Evolutionary conservation across 805 yeast species (phyloP), one percentile per base, ranked within the genome.

Genomic region (Kazachstania africana): DNA sequence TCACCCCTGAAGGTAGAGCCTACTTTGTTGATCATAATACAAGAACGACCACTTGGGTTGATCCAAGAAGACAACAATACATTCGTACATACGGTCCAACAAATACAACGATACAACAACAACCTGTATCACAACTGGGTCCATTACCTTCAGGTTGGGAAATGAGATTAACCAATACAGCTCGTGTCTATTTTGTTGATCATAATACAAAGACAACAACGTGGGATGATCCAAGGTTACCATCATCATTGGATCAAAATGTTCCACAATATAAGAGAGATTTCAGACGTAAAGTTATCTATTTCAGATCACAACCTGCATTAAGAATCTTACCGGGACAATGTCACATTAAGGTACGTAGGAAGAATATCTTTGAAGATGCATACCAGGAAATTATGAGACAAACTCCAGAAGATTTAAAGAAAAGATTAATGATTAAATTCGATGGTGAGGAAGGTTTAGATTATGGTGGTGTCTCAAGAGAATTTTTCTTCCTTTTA

Each of bases 1-100:
- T 81, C 48, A 91, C 99, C 5, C 94, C 94, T 17, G 98, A 91
- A 60, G 99, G 98, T 24, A 75, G 98, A 55, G 93, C 97, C 6
- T 91, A 91, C 61, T 91, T 87, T 57, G 98, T 91, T 29, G 99
- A 91, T 59, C 99, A 91, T 63, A 91, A 91, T 59, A 91, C 98
- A n/a, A 73, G 99, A 58, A 91, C 99, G 1, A 91, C 99, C 3
- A 91, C 99, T 9, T 91, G 99, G 99, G 99, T 91, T 28, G 99
- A 91, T 59, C 99, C 99, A 43, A 75, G 99, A 61, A 76, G 98
- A 60, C 98, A 91, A 62, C 99, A 91, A 63, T 91, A 84, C 59
- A 91, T 91, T 47, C 79, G 96, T 56, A 84, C 94, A 39, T 85
- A 81, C 57, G 97, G 95, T 17, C 87, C 71, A 60, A 67, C 69